These are phyloP conservation scores for Taiozyma sp. DNA, from an alignment of 1,139 yeast species.

Conservation along the genomic window DNA sequence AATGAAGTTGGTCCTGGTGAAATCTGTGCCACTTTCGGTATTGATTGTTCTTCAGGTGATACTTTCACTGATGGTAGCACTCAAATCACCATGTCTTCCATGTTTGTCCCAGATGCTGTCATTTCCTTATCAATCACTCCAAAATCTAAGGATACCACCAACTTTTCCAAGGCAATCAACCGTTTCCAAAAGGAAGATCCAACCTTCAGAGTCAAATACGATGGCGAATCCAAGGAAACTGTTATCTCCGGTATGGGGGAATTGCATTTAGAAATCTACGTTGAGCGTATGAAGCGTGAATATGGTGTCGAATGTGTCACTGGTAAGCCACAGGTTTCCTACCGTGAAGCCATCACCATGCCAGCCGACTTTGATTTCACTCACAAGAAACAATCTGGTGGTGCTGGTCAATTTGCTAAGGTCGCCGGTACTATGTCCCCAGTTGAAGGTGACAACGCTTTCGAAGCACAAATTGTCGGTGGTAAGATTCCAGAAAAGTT, in stretches of 20 bases:
- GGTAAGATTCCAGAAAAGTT: conserved; percentile 96
- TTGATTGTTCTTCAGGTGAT: conserved; percentile 99
- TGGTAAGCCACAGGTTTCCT: conserved; percentile 97
- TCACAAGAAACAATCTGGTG: conserved; percentile 98
- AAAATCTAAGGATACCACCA: conserved; percentile 80
- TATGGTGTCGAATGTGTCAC: conserved; percentile 93
- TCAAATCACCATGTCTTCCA: conserved; percentile 88
- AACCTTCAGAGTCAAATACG: conserved; percentile 90
- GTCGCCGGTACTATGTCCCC: conserved; percentile 85
- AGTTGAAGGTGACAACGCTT: conserved; percentile 61
- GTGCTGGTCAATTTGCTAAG: conserved; percentile 99
- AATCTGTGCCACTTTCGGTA: conserved; percentile 98
- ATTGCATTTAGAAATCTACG: conserved; percentile 92
- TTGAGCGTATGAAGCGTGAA: conserved; percentile 97
- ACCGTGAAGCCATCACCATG: conserved; percentile 84
- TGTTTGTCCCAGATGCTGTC: conserved; percentile 98
- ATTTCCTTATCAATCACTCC: conserved; percentile 90
- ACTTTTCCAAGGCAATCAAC: conserved; percentile 93
- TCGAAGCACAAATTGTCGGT: conserved; percentile 87
- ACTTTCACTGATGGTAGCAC: conserved; percentile 84
- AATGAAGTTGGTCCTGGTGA: conserved; percentile 97
- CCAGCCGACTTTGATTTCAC: conserved; percentile 86
- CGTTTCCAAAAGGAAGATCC: conserved; percentile 99
- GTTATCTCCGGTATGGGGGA: conserved; percentile 99
- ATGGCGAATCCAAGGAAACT: conserved; percentile 90